These are phyloP conservation scores for Tolypocladium tundrense DNA, from an alignment of 2,329 filamentous ascomycete species.

Conservation along the genomic window DNA sequence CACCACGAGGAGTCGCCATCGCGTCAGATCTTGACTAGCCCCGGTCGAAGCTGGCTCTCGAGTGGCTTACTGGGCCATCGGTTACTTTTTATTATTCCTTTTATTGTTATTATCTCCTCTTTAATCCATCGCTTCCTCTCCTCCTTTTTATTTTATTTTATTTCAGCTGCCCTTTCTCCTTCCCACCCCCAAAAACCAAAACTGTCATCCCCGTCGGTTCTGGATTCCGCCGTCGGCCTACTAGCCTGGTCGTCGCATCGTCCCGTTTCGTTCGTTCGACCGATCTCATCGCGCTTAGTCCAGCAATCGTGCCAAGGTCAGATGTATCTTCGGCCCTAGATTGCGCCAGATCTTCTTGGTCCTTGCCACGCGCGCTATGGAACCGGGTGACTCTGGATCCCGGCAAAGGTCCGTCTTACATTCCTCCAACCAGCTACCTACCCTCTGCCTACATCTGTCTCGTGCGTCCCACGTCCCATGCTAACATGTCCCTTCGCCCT, in stretches of 20 bases:
- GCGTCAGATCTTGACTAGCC: slow-evolving; percentile 20
- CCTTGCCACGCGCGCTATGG: slow-evolving; percentile 27
- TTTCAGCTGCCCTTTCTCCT: neutral
- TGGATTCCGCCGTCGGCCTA: slow-evolving; percentile 4
- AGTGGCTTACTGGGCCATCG: slow-evolving; percentile 8
- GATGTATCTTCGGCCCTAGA: slow-evolving; percentile 26
- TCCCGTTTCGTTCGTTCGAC: neutral
- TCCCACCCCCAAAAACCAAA: neutral
- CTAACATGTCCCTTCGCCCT: slow-evolving; percentile 13
- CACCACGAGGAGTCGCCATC: slow-evolving; percentile 23
- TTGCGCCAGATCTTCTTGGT: slow-evolving; percentile 23
- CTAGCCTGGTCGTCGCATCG: neutral
- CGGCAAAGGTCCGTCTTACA: slow-evolving; percentile 26
- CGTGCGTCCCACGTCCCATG: slow-evolving; percentile 13
- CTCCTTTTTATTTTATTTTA: neutral
- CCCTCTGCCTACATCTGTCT: slow-evolving; percentile 3
- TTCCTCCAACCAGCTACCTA: slow-evolving; percentile 10
- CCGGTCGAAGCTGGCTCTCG: slow-evolving; percentile 5
- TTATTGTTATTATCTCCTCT: slow-evolving; percentile 6
- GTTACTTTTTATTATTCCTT: slow-evolving; percentile 8
- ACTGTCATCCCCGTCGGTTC: neutral
- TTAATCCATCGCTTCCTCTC: neutral
- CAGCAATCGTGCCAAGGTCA: slow-evolving; percentile 14
- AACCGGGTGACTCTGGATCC: slow-evolving; percentile 26
- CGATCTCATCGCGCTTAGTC: neutral